Evolutionary conservation across 192 early-diverging fungal genomes (phyloP).

Genomic region (Coemansia sp.): DNA sequence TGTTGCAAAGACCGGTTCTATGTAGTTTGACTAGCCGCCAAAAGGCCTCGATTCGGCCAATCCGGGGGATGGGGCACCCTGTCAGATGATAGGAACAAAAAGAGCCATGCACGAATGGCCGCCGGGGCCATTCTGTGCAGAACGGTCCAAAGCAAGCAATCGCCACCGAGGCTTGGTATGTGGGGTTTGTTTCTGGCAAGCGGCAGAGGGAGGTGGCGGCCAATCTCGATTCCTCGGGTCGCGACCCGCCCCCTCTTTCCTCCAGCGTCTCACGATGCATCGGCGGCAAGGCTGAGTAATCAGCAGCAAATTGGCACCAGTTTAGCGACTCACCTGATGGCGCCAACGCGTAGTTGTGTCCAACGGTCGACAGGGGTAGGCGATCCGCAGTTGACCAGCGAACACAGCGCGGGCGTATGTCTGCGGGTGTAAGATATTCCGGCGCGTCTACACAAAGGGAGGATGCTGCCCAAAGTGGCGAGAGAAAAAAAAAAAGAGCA

Average conservation of each 20-base stretch:
- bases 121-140: background rate
- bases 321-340: background rate
- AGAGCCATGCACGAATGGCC: too few species aligned
- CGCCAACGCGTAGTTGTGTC: background rate
- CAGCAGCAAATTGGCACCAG: background rate
- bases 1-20: background rate
- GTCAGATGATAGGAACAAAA: background rate
- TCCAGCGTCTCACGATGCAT: conserved; percentile 1
- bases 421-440: background rate
- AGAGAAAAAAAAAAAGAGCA: background rate
- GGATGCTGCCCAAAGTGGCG: too few species aligned
- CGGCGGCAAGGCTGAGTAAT: background rate
- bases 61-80: background rate
- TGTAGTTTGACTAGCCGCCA: background rate
- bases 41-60: background rate
- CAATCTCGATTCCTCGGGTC: conserved; percentile 2
- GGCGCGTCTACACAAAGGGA: background rate
- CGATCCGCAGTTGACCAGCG: background rate
- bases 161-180: conserved; percentile 1
- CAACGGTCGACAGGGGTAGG: background rate
- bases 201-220: too few species aligned
- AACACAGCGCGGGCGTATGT: background rate
- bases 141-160: background rate
- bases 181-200: too few species aligned
- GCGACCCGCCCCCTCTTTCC: conserved; percentile 1